Percentiles rank a stretch among this genome's conserved stretches.
These are phyloP conservation scores for Cyberlindnera americana DNA, from an alignment of 805 yeast species.

Conservation along the genomic window DNA sequence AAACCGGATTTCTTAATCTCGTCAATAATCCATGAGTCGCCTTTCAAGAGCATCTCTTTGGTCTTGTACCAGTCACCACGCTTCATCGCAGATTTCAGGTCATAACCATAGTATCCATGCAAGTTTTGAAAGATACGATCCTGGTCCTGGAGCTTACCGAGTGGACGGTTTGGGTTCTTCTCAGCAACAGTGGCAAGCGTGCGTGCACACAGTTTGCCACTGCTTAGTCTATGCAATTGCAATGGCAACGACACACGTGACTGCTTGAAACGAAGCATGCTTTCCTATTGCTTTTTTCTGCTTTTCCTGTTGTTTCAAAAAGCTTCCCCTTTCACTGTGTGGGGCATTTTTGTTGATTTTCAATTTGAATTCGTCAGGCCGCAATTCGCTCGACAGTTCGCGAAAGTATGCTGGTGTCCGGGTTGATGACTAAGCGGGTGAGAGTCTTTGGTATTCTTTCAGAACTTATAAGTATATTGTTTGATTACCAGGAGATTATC, in stretches of 20 bases:
- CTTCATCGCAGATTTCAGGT: constrained; percentile 65
- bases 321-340: too few relatives aligned
- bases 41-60: constrained; percentile 77
- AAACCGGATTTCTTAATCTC: constrained; percentile 82
- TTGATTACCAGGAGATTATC: too few relatives aligned
- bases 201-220: constrained; percentile 10
- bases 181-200: constrained; percentile 41
- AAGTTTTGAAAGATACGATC: constrained; percentile 87
- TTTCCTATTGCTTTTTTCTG: too few relatives aligned
- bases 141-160: constrained; percentile 76
- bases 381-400: constrained; percentile 1
- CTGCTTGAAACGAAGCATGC: background rate
- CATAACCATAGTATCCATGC: constrained; percentile 71
- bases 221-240: background rate
- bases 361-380: background rate
- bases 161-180: constrained; percentile 45
- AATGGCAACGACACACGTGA: background rate
- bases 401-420: too few relatives aligned
- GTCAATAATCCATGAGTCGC: constrained; percentile 87
- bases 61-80: constrained; percentile 95
- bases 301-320: too few relatives aligned
- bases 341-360: too few relatives aligned
- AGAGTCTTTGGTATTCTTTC: too few relatives aligned
- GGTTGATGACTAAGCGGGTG: too few relatives aligned
- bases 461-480: too few relatives aligned